These are phyloP conservation scores for Lactarius indigo DNA, from an alignment of 768 basidiomycete genomes.

Conservation along the genomic window DNA sequence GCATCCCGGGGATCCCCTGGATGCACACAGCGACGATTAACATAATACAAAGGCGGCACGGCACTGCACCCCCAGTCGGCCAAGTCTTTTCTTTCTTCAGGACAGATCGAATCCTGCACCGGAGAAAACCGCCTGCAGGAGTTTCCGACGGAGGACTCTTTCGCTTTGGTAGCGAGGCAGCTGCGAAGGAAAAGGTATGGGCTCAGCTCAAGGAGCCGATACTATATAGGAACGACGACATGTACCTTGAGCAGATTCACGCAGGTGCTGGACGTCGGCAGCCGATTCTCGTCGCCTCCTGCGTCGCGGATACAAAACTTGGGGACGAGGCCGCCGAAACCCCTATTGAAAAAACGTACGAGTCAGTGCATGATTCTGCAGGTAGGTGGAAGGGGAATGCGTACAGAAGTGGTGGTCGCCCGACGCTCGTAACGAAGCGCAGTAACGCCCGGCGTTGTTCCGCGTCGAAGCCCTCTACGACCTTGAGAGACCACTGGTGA, in stretches of 20 bases:
- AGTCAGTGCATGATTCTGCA: neutral
- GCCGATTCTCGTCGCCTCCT: slow-evolving; percentile 63
- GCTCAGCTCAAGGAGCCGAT: neutral
- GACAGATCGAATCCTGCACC: slow-evolving; percentile 94
- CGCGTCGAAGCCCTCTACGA: slow-evolving; percentile 74
- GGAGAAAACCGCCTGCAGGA: slow-evolving; percentile 82
- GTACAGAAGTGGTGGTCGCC: slow-evolving; percentile 81
- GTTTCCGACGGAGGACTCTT: slow-evolving; percentile 61
- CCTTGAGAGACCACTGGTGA: slow-evolving; percentile 37
- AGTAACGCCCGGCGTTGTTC: slow-evolving; percentile 75
- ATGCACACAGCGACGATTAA: no score
- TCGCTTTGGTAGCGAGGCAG: slow-evolving; percentile 69
- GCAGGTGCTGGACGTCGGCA: slow-evolving; percentile 82
- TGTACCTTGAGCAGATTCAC: slow-evolving; percentile 88
- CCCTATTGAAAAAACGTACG: slow-evolving; percentile 38
- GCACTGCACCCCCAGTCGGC: neutral
- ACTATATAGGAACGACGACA: neutral
- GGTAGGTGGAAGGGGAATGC: slow-evolving; percentile 29
- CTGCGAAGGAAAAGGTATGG: slow-evolving; percentile 34
- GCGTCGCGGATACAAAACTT: slow-evolving; percentile 86
- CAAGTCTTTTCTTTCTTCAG: slow-evolving; percentile 31
- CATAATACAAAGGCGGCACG: no score
- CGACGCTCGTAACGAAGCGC: slow-evolving; percentile 91
- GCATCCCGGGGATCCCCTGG: neutral
- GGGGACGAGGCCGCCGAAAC: slow-evolving; percentile 84